Evolutionary conservation across 2,329 filamentous ascomycete species (phyloP).

Genomic region (Aspergillus sp.): DNA sequence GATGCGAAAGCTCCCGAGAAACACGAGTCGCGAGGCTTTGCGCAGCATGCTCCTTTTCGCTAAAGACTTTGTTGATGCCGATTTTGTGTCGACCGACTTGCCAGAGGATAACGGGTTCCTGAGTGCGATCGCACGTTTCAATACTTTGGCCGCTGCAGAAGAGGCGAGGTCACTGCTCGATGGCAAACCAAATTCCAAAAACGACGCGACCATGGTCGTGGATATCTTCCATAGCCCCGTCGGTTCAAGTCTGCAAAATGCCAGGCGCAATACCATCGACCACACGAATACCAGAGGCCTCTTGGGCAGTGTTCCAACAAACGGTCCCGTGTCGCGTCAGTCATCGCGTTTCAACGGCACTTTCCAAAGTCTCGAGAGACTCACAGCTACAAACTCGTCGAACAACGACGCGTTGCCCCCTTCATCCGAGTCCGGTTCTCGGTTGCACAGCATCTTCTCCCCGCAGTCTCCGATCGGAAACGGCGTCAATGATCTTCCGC

Average conservation of each 20-base stretch:
- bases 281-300: conserved; percentile 32
- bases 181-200: conserved; percentile 58
- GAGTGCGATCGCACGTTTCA: conserved; percentile 57
- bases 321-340: conserved; percentile 45
- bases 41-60: conserved; percentile 63
- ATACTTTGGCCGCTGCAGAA: conserved; percentile 52
- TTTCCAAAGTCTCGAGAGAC: conserved; percentile 55
- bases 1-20: conserved; percentile 56
- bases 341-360: conserved; percentile 58
- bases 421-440: conserved; percentile 44
- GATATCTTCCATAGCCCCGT: conserved; percentile 46
- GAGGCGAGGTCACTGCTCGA: conserved; percentile 57
- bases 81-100: conserved; percentile 51
- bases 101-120: conserved; percentile 54
- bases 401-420: conserved; percentile 49
- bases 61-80: conserved; percentile 56
- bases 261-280: conserved; percentile 52
- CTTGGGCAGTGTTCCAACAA: conserved; percentile 25
- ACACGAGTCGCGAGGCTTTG: conserved; percentile 54
- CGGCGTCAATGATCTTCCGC: conserved; percentile 47
- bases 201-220: conserved; percentile 55
- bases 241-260: conserved; percentile 25
- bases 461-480: conserved; percentile 57
- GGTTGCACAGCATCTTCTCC: conserved; percentile 55
- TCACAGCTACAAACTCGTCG: conserved; percentile 46